Evolutionary conservation across 176 grass and related monocot genomes (phyloP), one percentile per base, ranked within the genome.

Genomic region (Puya raimondii): DNA sequence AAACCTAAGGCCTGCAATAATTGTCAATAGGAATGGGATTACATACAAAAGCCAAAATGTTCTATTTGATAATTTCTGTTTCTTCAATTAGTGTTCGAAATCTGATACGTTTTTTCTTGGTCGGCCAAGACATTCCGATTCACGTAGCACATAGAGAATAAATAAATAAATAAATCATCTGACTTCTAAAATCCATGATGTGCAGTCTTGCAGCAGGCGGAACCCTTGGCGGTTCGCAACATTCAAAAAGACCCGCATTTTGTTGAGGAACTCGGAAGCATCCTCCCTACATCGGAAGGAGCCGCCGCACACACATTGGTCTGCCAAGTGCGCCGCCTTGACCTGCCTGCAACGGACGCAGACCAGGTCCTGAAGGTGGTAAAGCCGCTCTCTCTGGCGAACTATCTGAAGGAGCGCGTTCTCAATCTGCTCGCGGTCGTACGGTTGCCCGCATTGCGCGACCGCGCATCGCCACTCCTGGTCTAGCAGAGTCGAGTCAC

Each of bases 301-400:
- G n/a, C 94, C 84, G 66, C 89, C 94, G 4, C 94, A 92, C 10
- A 77, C 83, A 54, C 94, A 97, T 69, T 92, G 94, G 56, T 87
- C 82, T 2, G 84, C 81, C 50, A 97, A 68, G 79, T 92, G 94
- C 22, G 89, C 83, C 3, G 84, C 93, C 71, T 97, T 97, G 64
- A 92, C 86, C 76, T 92, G 94, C 63, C 89, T 86, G 72, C 94
- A 97, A 20, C 84, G 87, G 16, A 80, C 42, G 76, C 93, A 97
- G 14, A 90, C 75, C 72, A 97, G 73, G 64, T 97, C 93, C 74
- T 97, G 93, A 70, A 97, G 47, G 76, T 97, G 93, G 48, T 97
- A 97, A 48, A 97, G 77, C 86, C 89, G 83, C 68, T 97, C 93
- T 70, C 93, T 81, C 86, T 92, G 93, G 11, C 89, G 89, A 7